Base-by-base conservation (phyloP, 1,284 basidiomycete species). In the Malassezia arunalokei region DNA sequence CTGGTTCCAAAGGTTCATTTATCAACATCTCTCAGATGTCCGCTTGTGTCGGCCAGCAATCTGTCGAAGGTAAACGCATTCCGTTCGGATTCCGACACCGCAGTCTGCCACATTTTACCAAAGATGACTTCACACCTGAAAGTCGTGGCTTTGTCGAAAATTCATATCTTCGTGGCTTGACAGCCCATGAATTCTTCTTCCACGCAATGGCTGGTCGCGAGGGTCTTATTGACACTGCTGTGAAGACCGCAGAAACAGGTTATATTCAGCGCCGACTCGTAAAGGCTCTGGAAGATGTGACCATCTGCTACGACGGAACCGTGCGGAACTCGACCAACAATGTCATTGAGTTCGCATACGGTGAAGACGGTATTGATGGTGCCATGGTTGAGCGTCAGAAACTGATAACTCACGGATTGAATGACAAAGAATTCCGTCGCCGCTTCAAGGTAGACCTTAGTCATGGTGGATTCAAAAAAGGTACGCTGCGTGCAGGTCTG, bases 11-110 rank as follows among this genome's bases (percentile, higher is more conserved):
- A 77, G 91, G 91, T 76, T 76, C 75, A 5, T 77, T 77, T 79
- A 98, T 98, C 80, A 98, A 99, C 77, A 96, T 99, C 71, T 98
- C 94, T 17, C 94, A 99, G 76, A 98, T 98, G 94, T 95, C 91
- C 8, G 91, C 94, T 55, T 92, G 91, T 79, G 94, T 98, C 47
- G 94, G 94, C 31, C 94, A 99, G 75, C 94, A 98, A 76, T 86
- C 84, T 61, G 92, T 98, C 56, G 94, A 98, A 76, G 94, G 94
- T 64, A 88, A 88, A 68, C 89, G 92, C 65, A 95, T 98, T 69
- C 91, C 91, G 0, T 98, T 95, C 74, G 92, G 94, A 15, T 99
- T 98, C 82, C 85, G 84, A 55, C 91, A 98, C 76, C 85, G 92
- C 28, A 87, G 89, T 0, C 78, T 98, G 15, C 94, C 94, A 0